phyloP scores from a whole-genome alignment of 2,329 filamentous ascomycete species.

The Claviceps purpurea region DNA sequence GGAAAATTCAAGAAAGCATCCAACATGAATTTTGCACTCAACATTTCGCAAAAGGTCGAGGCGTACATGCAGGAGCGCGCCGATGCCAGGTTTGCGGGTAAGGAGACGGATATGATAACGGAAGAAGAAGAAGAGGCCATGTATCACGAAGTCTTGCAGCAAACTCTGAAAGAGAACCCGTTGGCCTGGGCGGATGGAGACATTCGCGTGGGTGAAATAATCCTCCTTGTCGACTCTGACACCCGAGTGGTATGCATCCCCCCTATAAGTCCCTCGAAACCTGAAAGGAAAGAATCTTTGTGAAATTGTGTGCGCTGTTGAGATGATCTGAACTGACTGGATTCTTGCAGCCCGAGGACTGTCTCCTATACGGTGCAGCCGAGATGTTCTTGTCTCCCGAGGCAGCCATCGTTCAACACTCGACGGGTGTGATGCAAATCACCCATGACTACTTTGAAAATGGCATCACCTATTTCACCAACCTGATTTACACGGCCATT shows the following conservation, averaged over 20 bases:
- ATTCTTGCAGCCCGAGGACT: slow-evolving; percentile 38
- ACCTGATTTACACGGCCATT: slow-evolving; percentile 64
- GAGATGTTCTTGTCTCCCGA: slow-evolving; percentile 60
- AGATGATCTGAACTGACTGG: background rate
- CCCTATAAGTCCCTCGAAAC: background rate
- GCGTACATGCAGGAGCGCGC: slow-evolving; percentile 33
- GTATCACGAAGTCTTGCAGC: slow-evolving; percentile 35
- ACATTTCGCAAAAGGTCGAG: slow-evolving; percentile 48
- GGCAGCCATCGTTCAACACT: slow-evolving; percentile 59
- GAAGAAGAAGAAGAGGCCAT: slow-evolving; percentile 25
- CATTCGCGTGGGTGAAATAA: slow-evolving; percentile 48
- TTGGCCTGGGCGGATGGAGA: slow-evolving; percentile 46
- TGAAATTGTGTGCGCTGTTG: no score
- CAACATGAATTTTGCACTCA: slow-evolving; percentile 62
- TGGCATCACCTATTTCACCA: slow-evolving; percentile 63
- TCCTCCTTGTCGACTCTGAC: slow-evolving; percentile 55
- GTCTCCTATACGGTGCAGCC: slow-evolving; percentile 52
- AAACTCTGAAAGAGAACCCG: slow-evolving; percentile 33
- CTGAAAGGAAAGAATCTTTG: background rate
- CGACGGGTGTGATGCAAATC: slow-evolving; percentile 66
- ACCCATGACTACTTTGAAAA: slow-evolving; percentile 61
- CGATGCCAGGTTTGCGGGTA: slow-evolving; percentile 8
- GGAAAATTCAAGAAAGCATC: slow-evolving; percentile 64
- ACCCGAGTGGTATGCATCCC: slow-evolving; percentile 38
- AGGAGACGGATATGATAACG: slow-evolving; percentile 11